These are phyloP conservation scores for Melanomma pulvis-pyrius DNA, from an alignment of 495 filamentous ascomycete species.

Conservation along the genomic window DNA sequence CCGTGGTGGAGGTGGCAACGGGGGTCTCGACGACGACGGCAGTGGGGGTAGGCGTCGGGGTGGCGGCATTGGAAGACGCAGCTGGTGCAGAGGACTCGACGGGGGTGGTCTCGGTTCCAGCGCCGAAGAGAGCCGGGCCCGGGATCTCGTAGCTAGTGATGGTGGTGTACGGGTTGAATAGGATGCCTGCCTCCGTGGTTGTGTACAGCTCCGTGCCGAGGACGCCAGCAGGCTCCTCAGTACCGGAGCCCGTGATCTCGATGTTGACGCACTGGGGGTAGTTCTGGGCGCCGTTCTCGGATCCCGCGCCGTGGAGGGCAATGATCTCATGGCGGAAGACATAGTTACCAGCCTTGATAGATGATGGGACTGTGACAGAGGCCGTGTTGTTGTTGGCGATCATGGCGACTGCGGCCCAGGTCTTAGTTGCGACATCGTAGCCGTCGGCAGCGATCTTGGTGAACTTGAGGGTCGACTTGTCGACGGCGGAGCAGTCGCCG, in stretches of 20 bases:
- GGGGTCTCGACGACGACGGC: background rate
- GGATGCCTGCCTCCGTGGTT: constrained; percentile 21
- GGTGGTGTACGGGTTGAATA: constrained; percentile 24
- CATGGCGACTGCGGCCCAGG: constrained; percentile 34
- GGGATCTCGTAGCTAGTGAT: constrained; percentile 29
- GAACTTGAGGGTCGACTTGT: constrained; percentile 27
- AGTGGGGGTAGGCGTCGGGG: constrained; percentile 9
- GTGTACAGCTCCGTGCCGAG: constrained; percentile 24
- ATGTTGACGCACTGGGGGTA: constrained; percentile 38
- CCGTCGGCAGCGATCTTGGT: constrained; percentile 35
- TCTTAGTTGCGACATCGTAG: constrained; percentile 5
- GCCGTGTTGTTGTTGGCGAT: constrained; percentile 34
- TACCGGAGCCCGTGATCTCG: constrained; percentile 24
- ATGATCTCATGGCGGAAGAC: constrained; percentile 38
- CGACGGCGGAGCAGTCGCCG: constrained; percentile 16
- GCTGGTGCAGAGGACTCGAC: background rate
- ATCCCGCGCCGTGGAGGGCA: constrained; percentile 24
- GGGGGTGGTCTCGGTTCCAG: background rate
- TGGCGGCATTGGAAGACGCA: constrained; percentile 3
- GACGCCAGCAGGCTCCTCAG: constrained; percentile 23
- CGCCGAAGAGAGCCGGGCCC: constrained; percentile 23
- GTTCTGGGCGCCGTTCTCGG: constrained; percentile 30
- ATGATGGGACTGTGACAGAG: constrained; percentile 27
- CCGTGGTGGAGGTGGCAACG: background rate
- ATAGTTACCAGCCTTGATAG: constrained; percentile 30